A percentile compares a stretch with the other conserved stretches of the same genome.
phyloP scores from a whole-genome alignment of 164 flowering plant species.

The Brasenia schreberi region DNA sequence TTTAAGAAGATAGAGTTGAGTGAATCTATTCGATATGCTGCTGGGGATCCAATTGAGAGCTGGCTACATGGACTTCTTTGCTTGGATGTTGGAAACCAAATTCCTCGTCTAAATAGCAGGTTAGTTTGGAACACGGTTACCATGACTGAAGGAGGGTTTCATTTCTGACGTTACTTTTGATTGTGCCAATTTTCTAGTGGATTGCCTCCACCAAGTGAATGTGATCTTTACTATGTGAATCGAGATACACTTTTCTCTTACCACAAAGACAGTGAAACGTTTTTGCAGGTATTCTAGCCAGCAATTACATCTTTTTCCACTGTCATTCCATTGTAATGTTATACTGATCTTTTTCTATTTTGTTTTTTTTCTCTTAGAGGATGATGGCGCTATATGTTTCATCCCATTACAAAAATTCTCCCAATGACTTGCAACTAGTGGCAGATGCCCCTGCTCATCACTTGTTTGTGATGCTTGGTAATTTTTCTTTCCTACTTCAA shows the following conservation, averaged over 20 bases:
- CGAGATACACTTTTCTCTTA: slow-evolving; percentile 95
- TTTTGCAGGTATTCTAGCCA: slow-evolving; percentile 62
- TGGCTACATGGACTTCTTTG: slow-evolving; percentile 93
- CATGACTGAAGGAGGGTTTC: too few species aligned
- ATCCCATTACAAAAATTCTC: slow-evolving; percentile 96
- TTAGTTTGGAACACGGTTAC: slow-evolving; percentile 9
- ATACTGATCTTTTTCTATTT: neutral
- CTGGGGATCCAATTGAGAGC: slow-evolving; percentile 84
- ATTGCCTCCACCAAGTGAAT: slow-evolving; percentile 70
- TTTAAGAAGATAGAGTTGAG: slow-evolving; percentile 82
- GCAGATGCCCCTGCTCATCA: slow-evolving; percentile 99
- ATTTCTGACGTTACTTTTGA: too few species aligned
- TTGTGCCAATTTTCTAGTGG: slow-evolving; percentile 14
- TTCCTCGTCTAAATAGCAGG: slow-evolving; percentile 58
- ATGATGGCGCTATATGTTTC: slow-evolving; percentile 98
- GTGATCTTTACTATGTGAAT: slow-evolving; percentile 93
- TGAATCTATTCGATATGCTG: slow-evolving; percentile 91
- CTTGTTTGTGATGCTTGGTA: slow-evolving; percentile 94
- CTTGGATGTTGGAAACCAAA: slow-evolving; percentile 56
- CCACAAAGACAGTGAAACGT: slow-evolving; percentile 82
- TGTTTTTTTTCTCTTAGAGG: slow-evolving; percentile 44
- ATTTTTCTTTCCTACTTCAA: neutral
- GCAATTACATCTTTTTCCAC: neutral
- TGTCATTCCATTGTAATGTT: neutral
- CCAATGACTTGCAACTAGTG: slow-evolving; percentile 90